A percentile compares a stretch with the other conserved stretches of the same genome.
Evolutionary conservation across 805 yeast species (phyloP).

Genomic region (Yarrowia sp.): DNA sequence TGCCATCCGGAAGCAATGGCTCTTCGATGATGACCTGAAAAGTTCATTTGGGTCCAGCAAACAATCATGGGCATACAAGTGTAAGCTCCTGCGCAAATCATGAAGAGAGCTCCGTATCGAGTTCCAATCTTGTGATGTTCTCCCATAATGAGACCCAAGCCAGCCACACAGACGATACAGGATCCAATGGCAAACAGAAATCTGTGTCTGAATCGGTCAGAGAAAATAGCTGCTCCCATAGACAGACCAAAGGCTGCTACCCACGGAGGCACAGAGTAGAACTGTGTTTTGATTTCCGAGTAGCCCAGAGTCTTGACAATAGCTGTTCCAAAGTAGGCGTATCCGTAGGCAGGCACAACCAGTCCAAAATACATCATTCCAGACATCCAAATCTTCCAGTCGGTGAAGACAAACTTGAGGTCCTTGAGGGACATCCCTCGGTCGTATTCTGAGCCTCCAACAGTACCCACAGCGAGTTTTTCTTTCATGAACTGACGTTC

Average conservation of each 20-base stretch:
- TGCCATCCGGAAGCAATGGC: constrained; percentile 58
- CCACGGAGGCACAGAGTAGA: constrained; percentile 86
- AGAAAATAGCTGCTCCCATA: constrained; percentile 56
- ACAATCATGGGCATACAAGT: constrained; percentile 65
- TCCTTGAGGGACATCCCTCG: constrained; percentile 47
- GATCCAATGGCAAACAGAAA: constrained; percentile 33
- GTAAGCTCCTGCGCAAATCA: constrained; percentile 56
- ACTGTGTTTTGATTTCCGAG: constrained; percentile 70
- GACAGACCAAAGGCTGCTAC: constrained; percentile 66
- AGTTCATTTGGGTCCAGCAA: constrained; percentile 63
- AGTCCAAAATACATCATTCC: constrained; percentile 62
- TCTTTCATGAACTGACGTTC: constrained; percentile 56
- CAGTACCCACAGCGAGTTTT: constrained; percentile 55
- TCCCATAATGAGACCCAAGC: constrained; percentile 55
- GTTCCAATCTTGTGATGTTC: constrained; percentile 41
- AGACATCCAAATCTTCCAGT: constrained; percentile 54
- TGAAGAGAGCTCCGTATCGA: constrained; percentile 63
- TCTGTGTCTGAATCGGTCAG: constrained; percentile 51
- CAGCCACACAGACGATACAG: constrained; percentile 46
- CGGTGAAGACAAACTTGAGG: constrained; percentile 51
- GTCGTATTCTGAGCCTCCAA: constrained; percentile 50
- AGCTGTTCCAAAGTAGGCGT: constrained; percentile 69
- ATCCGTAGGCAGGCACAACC: constrained; percentile 70
- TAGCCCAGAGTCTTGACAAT: constrained; percentile 60
- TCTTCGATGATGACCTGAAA: constrained; percentile 60